Evolutionary conservation across 2,329 filamentous ascomycete genomes (phyloP), one percentile per base, ranked within the genome.

Genomic region (Colletotrichum sp.): DNA sequence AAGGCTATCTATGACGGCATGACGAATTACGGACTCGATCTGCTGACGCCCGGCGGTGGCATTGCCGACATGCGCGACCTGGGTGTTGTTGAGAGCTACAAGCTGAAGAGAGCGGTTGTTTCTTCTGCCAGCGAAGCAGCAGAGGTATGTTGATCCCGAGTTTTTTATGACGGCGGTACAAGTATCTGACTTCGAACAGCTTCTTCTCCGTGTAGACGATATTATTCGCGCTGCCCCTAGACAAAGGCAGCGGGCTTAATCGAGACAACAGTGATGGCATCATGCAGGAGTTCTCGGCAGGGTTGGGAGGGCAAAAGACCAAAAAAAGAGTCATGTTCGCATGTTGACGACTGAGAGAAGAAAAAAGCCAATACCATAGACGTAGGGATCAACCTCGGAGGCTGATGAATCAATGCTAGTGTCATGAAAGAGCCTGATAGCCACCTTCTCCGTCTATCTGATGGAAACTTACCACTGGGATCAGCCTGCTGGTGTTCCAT

Each of bases 91-190:
- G 97, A 99, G 88, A 98, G 95, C 85, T 98, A 98, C 90, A 99
- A 99, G 90, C 88, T 99, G 84, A 99, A 99, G 92, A 94, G 93
- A 84, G 97, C 97, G n/a, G 97, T 99, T 71, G 97, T 99, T 68
- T 98, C 94, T 69, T 98, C 96, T 77, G 97, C 97, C 27, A 98
- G 95, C 74, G 97, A 99, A 87, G 97, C 97, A 78, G 96, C 97
- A 79, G 97, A 99, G 91, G 95, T 98, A 89, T 88, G 93, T 84
- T 34, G 19, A 32, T 3, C 8, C 27, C n/a, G 8, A 27, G n/a
- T 34, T 61, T 11, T 3, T 61, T 8, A n/a, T 34, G 25, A 5
- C 13, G 19, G n/a, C 12, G 16, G 19, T 65, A 13, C 44, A 67
- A n/a, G 32, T 59, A 22, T 39, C 79, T 79, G 68, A 80, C 70